Base-by-base conservation (phyloP, 2,329 filamentous ascomycete genomes). In the Cryphonectria radicalis region DNA sequence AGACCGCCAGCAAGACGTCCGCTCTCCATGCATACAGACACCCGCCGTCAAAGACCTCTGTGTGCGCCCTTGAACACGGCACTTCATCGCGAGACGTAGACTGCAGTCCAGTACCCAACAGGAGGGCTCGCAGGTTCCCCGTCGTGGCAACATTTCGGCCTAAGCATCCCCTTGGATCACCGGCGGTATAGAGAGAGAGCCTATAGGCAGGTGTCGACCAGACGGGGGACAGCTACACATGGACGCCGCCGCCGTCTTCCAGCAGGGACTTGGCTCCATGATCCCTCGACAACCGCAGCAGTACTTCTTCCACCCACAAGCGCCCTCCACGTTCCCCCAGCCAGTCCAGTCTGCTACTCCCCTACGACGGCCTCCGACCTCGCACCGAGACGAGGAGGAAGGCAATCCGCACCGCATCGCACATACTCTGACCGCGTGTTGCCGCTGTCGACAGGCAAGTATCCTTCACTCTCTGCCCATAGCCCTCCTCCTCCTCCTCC, bases 381-480 rank as follows among this genome's bases (percentile, higher is more conserved):
- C 67, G 8, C 77, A 78, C 63, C 78, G 79, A 55, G 83, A 85
- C 65, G 84, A 85, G 57, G 87, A 89, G 68, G 88, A 88, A 72
- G 82, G 84, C 76, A 81, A 84, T 76, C 81, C 87, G 70, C 84
- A 88, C 77, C 86, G 92, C 75, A 91, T 94, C 75, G 92, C 92
- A 42, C 92, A 95, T 78, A 95, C 93, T 7, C 81, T 95, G 77
- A 94, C 92, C 66, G 93, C 93, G 32, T 95, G 92, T 78, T 93
- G 91, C 78, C 89, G 92, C 73, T 95, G 92, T 81, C 89, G 92
- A 79, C 91, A 93, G 86, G 92, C 93, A 83, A 79, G 86, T 81
- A 75, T 42, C 59, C 70, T 67, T 53, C 28, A 19, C 65, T 25
- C 32, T 17, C 8, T 13, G 5, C 14, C 57, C 57, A 28, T 4